A percentile compares a stretch with the other conserved stretches of the same genome.
These are phyloP conservation scores for Xerophyta viscosa DNA, from an alignment of 106 monocot species.

Conservation along the genomic window DNA sequence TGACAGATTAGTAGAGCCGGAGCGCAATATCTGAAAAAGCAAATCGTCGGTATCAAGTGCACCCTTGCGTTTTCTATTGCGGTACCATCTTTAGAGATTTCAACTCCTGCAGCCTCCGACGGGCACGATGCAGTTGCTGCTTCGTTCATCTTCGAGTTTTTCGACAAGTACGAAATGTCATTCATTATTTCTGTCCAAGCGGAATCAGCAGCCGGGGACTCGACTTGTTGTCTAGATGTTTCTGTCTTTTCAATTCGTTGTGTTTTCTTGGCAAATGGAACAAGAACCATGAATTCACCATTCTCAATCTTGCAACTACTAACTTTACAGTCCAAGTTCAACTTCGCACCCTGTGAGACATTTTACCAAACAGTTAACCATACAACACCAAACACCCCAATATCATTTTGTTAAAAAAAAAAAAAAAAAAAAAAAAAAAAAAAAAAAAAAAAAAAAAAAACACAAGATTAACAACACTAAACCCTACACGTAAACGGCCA, in stretches of 20 bases:
- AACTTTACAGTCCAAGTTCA: slow-evolving; percentile 33
- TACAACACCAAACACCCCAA: background rate
- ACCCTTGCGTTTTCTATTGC: slow-evolving; percentile 6
- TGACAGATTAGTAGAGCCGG: slow-evolving; percentile 16
- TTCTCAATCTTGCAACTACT: slow-evolving; percentile 7
- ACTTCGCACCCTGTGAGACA: slow-evolving; percentile 45
- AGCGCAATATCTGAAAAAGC: slow-evolving; percentile 27
- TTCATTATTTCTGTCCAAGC: slow-evolving; percentile 72
- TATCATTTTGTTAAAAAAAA: background rate
- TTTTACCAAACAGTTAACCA: background rate
- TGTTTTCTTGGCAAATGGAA: slow-evolving; percentile 69
- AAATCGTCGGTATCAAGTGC: background rate
- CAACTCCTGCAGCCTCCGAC: background rate
- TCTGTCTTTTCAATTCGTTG: slow-evolving; percentile 5
- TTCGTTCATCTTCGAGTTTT: slow-evolving; percentile 2
- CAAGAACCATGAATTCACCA: slow-evolving; percentile 64
- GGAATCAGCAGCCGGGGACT: slow-evolving; percentile 25
- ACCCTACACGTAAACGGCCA: too few relatives aligned
- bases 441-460: too few relatives aligned
- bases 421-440: background rate
- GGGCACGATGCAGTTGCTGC: background rate
- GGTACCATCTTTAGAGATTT: too few relatives aligned
- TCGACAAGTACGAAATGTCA: slow-evolving; percentile 48
- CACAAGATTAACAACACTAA: too few relatives aligned
- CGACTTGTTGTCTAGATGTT: background rate